Evolutionary conservation across 106 monocot species (phyloP).

Genomic region (Dioscorea zingiberensis): DNA sequence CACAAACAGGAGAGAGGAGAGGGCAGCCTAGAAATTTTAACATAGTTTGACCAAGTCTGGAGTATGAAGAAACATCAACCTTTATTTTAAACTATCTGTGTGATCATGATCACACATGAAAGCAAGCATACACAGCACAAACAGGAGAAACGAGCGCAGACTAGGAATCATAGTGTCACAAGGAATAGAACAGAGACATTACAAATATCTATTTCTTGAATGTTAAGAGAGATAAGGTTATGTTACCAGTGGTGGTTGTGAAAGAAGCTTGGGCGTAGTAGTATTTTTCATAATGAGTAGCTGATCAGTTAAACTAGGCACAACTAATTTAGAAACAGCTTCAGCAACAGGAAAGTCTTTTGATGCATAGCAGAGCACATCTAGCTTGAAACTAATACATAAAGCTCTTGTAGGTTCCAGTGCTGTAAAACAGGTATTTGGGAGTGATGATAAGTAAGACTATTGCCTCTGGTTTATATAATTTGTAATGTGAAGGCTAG

Average conservation of each 20-base stretch:
- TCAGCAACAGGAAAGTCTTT: slow-evolving; percentile 52
- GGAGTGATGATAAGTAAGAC: not conserved
- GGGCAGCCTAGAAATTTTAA: no score
- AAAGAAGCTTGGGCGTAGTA: slow-evolving; percentile 23
- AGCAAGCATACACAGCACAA: no score
- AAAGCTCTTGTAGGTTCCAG: slow-evolving; percentile 34
- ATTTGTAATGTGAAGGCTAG: not conserved
- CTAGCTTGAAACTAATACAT: slow-evolving; percentile 50
- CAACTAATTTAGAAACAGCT: slow-evolving; percentile 63
- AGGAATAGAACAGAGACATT: no score
- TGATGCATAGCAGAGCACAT: slow-evolving; percentile 84
- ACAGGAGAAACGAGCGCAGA: no score
- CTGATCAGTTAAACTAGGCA: slow-evolving; percentile 78
- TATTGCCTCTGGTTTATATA: not conserved
- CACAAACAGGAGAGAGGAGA: no score
- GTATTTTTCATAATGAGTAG: slow-evolving; percentile 38
- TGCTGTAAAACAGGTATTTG: slow-evolving; percentile 41
- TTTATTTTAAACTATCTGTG: no score
- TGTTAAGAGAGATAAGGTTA: no score
- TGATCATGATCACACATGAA: no score
- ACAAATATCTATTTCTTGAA: not conserved
- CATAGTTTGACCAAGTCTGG: no score
- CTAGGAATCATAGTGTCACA: no score
- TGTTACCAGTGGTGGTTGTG: slow-evolving; percentile 58
- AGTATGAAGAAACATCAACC: no score